Percentiles rank a stretch among this genome's conserved stretches.
phyloP scores from a whole-genome alignment of 345 rosid genomes.

The Ailanthus altissimus region DNA sequence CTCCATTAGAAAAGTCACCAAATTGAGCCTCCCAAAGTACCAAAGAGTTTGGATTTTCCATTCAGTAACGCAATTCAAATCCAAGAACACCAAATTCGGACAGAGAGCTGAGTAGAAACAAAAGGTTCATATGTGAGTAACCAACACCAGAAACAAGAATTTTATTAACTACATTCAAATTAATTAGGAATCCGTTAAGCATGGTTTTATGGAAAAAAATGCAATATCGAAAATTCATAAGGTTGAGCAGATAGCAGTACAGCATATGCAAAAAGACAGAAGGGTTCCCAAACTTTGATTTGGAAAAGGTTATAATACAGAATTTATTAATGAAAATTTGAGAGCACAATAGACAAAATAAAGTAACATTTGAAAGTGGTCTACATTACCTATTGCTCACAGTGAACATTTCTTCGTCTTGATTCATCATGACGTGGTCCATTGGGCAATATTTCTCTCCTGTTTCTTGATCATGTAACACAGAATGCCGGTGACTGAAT shows the following conservation, averaged over 20 bases:
- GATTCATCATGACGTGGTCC: slow-evolving; percentile 66
- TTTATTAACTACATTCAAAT: not conserved
- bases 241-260: too few relatives aligned
- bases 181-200: not conserved
- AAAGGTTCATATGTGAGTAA: not conserved
- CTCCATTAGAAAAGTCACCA: slow-evolving; percentile 85
- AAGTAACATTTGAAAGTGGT: not conserved
- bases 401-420: slow-evolving; percentile 79
- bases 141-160: not conserved
- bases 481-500: slow-evolving; percentile 77
- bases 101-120: slow-evolving; percentile 59
- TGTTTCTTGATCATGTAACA: slow-evolving; percentile 77
- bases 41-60: slow-evolving; percentile 83
- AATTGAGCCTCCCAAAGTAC: slow-evolving; percentile 87
- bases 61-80: slow-evolving; percentile 79
- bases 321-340: not conserved
- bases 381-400: slow-evolving; percentile 71
- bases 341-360: not conserved
- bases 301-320: not conserved
- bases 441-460: slow-evolving; percentile 78
- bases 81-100: slow-evolving; percentile 89
- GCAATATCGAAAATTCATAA: too few relatives aligned
- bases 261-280: too few relatives aligned
- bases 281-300: not conserved
- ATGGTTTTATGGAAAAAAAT: not conserved